These are phyloP conservation scores for Crithidia fasciculata DNA, from an alignment of 208 protist species.

Conservation along the genomic window DNA sequence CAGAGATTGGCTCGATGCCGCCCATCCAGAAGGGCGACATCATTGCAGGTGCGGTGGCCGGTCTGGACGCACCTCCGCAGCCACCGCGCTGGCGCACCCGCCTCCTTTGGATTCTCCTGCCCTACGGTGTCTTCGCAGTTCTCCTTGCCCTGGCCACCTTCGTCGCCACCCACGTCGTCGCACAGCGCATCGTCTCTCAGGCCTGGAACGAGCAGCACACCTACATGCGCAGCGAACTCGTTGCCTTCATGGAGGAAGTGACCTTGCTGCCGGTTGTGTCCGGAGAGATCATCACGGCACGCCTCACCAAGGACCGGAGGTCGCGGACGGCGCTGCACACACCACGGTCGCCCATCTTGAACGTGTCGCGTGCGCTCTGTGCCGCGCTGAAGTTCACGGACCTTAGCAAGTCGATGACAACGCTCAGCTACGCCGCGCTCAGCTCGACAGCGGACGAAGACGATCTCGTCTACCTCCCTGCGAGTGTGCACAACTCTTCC, in stretches of 20 bases:
- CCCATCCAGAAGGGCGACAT: too few species aligned
- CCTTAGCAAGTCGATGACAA: slow-evolving; percentile 1
- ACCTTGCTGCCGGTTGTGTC: slow-evolving; percentile 17
- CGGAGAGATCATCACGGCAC: slow-evolving; percentile 6
- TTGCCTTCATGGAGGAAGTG: slow-evolving; percentile 26
- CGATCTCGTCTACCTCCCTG: slow-evolving; percentile 9
- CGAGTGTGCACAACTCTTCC: neutral
- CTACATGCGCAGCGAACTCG: slow-evolving; percentile 14
- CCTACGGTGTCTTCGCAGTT: slow-evolving; percentile 13
- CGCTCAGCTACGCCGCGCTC: slow-evolving; percentile 8
- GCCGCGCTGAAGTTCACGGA: slow-evolving; percentile 19
- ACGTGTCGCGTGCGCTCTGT: slow-evolving; percentile 14
- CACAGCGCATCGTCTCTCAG: slow-evolving; percentile 13
- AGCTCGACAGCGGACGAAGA: neutral
- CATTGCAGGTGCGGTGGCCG: neutral
- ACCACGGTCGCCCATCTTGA: neutral
- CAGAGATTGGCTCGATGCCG: neutral
- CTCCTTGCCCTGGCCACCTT: slow-evolving; percentile 17
- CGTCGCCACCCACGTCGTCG: slow-evolving; percentile 15
- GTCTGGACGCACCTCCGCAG: neutral
- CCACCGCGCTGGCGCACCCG: slow-evolving; percentile 4
- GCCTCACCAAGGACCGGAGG: neutral
- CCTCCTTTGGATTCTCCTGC: slow-evolving; percentile 11
- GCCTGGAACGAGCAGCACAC: slow-evolving; percentile 23
- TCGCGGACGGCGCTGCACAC: neutral